Evolutionary conservation across 169 alveolate genomes (phyloP).

Genomic region (Sarcocystis neurona): DNA sequence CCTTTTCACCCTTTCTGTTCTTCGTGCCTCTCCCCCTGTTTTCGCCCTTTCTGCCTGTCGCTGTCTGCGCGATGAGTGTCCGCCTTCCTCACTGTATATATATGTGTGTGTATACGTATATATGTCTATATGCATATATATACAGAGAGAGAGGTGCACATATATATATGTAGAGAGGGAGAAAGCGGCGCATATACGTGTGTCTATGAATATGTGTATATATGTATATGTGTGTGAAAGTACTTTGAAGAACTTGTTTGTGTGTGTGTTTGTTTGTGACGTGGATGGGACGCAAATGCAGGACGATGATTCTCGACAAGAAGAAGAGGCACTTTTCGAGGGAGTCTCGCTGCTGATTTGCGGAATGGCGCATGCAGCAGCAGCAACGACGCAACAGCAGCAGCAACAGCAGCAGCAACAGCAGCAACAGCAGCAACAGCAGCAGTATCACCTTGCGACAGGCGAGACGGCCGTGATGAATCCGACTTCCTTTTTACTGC

Average conservation of each 20-base stretch:
- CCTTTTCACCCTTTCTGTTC: neutral
- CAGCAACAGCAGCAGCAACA: neutral
- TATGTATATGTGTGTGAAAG: too few relatives aligned
- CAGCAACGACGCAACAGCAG: neutral
- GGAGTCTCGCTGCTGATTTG: constrained; percentile 13
- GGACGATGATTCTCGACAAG: constrained; percentile 55
- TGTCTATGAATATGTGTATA: too few relatives aligned
- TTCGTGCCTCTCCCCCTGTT: neutral
- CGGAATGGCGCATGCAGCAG: constrained; percentile 33
- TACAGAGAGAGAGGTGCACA: too few relatives aligned
- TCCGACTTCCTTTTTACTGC: neutral
- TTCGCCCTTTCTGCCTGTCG: neutral
- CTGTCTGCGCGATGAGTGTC: too few relatives aligned
- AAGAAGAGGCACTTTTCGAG: constrained; percentile 37
- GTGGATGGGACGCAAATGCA: neutral
- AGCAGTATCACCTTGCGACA: constrained; percentile 10
- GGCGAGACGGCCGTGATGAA: neutral
- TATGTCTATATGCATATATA: too few relatives aligned
- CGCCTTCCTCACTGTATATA: too few relatives aligned
- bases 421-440: constrained; percentile 5
- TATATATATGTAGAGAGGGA: too few relatives aligned
- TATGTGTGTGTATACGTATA: too few relatives aligned
- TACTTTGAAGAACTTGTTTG: too few relatives aligned
- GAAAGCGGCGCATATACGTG: too few relatives aligned
- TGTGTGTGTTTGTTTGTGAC: neutral